These are phyloP conservation scores for Ilyonectria mors-panacis DNA, from an alignment of 2,329 filamentous ascomycete genomes.

Conservation along the genomic window DNA sequence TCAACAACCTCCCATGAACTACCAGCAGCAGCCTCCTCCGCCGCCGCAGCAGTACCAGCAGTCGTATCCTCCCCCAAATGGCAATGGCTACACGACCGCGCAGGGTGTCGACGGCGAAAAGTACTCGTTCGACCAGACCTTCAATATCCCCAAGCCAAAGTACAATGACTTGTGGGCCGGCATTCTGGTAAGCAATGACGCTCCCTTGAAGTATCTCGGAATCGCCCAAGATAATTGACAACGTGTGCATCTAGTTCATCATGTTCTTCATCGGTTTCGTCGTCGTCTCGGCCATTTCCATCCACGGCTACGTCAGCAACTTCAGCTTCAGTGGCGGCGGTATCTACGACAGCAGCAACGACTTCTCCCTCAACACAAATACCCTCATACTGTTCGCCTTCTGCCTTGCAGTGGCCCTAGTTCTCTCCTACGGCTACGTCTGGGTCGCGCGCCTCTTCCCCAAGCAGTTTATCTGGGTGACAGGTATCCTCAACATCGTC, in stretches of 20 bases:
- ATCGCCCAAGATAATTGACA: background rate
- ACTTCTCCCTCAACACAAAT: conserved; percentile 82
- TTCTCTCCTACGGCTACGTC: conserved; percentile 84
- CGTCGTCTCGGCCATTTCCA: conserved; percentile 81
- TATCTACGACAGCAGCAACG: conserved; percentile 79
- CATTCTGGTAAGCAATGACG: conserved; percentile 69
- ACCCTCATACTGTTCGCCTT: conserved; percentile 90
- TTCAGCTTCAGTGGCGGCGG: conserved; percentile 76
- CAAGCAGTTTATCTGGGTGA: conserved; percentile 93
- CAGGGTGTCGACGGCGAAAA: conserved; percentile 61
- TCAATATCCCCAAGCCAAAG: conserved; percentile 87
- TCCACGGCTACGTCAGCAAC: conserved; percentile 80
- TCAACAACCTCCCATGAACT: conserved; percentile 47
- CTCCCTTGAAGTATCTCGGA: conserved; percentile 39
- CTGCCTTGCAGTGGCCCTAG: conserved; percentile 79
- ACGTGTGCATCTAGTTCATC: conserved; percentile 69
- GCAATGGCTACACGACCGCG: conserved; percentile 53
- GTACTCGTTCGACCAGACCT: conserved; percentile 81
- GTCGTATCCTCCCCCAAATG: conserved; percentile 45
- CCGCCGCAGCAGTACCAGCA: conserved; percentile 49
- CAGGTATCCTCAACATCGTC: conserved; percentile 88
- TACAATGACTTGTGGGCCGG: conserved; percentile 94
- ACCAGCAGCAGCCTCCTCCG: conserved; percentile 45
- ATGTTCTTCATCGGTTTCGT: conserved; percentile 80
- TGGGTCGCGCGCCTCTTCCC: conserved; percentile 82